These are phyloP conservation scores for Leccinum variicolor DNA, from an alignment of 768 basidiomycete genomes.

Conservation along the genomic window DNA sequence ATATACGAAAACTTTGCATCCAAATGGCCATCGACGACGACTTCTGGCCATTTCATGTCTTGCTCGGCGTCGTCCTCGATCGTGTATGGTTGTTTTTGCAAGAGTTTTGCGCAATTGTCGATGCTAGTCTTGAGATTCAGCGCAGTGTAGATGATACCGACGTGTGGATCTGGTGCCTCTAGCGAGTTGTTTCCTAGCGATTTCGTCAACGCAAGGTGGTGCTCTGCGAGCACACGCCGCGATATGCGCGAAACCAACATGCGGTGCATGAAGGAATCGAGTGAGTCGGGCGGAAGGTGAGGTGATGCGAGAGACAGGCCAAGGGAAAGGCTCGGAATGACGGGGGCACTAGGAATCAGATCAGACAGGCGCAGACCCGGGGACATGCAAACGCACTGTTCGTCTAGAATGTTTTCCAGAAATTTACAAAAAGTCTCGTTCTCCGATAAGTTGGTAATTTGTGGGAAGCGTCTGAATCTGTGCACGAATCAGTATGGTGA, in stretches of 20 bases:
- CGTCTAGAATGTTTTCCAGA: slow-evolving; percentile 56
- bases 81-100: slow-evolving; percentile 47
- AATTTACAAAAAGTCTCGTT: slow-evolving; percentile 81
- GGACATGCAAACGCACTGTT: slow-evolving; percentile 58
- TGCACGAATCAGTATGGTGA: slow-evolving; percentile 17
- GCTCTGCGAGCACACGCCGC: slow-evolving; percentile 82
- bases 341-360: slow-evolving; percentile 50
- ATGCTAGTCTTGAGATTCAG: slow-evolving; percentile 69
- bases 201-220: slow-evolving; percentile 80
- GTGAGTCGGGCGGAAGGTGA: slow-evolving; percentile 68
- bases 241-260: slow-evolving; percentile 93
- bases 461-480: slow-evolving; percentile 73
- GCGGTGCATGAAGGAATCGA: slow-evolving; percentile 85
- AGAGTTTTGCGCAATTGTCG: slow-evolving; percentile 58
- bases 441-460: slow-evolving; percentile 66
- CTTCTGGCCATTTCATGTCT: slow-evolving; percentile 52
- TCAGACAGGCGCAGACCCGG: neutral
- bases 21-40: slow-evolving; percentile 69
- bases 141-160: slow-evolving; percentile 82
- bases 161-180: slow-evolving; percentile 53
- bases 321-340: slow-evolving; percentile 79
- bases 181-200: slow-evolving; percentile 37
- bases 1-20: slow-evolving; percentile 79
- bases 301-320: slow-evolving; percentile 84
- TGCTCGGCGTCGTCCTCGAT: slow-evolving; percentile 38